Evolutionary conservation across 768 basidiomycete genomes (phyloP).

Genomic region (Pholiota conissans): DNA sequence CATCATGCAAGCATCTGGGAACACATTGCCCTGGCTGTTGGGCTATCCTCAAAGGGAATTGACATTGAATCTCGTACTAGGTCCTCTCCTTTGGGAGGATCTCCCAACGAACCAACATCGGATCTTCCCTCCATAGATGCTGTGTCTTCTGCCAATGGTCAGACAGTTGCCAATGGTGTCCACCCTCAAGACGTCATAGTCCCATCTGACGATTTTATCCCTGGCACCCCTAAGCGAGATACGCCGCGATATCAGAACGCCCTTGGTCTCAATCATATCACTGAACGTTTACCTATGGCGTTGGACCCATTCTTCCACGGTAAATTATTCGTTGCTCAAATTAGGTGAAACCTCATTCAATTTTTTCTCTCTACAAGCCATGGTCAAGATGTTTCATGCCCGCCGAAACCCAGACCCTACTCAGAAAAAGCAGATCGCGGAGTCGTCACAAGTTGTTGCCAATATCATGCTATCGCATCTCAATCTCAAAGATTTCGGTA

Average conservation of each 20-base stretch:
- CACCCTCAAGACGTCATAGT: constrained; percentile 16
- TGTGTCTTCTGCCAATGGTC: constrained; percentile 28
- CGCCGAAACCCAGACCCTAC: constrained; percentile 72
- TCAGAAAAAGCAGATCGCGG: constrained; percentile 77
- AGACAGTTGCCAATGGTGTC: constrained; percentile 32
- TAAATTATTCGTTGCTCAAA: constrained; percentile 34
- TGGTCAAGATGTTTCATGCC: constrained; percentile 84
- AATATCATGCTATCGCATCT: constrained; percentile 74
- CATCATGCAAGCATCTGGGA: constrained; percentile 88
- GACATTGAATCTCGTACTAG: constrained; percentile 42
- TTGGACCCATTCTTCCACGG: constrained; percentile 88
- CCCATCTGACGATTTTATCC: constrained; percentile 17
- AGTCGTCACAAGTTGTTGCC: constrained; percentile 70
- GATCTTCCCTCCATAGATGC: constrained; percentile 39
- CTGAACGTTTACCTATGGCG: constrained; percentile 72
- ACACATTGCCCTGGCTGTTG: constrained; percentile 74
- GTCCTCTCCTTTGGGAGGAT: constrained; percentile 48
- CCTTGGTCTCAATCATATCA: constrained; percentile 75
- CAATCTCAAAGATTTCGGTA: constrained; percentile 51
- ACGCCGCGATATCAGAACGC: constrained; percentile 64
- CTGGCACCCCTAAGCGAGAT: constrained; percentile 36
- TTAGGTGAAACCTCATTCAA: background rate
- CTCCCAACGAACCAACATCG: constrained; percentile 42
- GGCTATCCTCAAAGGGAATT: constrained; percentile 54
- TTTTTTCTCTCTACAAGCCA: constrained; percentile 45